Percentiles rank a stretch among this genome's conserved stretches.
Conservation (phyloP, 257 asterid genomes). For the Solanum arcanum region DNA sequence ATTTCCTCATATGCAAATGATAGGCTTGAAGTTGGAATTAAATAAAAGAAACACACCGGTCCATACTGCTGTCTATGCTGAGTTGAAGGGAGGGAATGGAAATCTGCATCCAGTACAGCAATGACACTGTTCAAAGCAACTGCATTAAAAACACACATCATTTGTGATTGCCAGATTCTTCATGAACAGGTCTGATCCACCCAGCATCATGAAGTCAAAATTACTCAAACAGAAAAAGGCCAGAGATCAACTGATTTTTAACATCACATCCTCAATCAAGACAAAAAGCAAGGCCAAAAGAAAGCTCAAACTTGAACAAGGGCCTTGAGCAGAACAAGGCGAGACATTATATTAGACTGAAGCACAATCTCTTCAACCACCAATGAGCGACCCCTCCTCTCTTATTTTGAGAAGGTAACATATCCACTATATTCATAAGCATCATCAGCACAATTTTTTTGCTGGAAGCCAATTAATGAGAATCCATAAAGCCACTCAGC, state of each 20-base stretch:
- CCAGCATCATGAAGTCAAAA: not conserved
- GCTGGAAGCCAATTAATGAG: not conserved
- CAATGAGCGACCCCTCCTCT: not conserved
- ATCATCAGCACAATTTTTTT: not conserved
- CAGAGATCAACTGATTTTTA: not conserved
- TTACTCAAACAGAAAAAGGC: not conserved
- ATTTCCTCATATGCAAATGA: not conserved
- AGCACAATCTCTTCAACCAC: not conserved
- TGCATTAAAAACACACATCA: constrained; percentile 17
- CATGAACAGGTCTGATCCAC: not conserved
- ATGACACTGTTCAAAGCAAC: constrained; percentile 93
- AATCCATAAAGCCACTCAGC: not conserved
- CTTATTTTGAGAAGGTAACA: not conserved
- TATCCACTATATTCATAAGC: not conserved
- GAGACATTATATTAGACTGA: not conserved
- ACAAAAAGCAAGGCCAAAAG: not conserved
- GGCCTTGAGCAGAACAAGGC: not conserved
- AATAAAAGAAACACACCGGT: constrained; percentile 59
- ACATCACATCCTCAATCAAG: not conserved
- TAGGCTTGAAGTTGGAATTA: not conserved
- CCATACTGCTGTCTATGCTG: constrained; percentile 98
- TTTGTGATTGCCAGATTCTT: constrained; percentile 9
- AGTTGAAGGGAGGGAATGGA: constrained; percentile 93
- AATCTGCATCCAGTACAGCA: constrained; percentile 93
- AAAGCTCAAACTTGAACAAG: not conserved